Conservation (phyloP, 306 rosid genomes). For the Cucumis hystrix region DNA sequence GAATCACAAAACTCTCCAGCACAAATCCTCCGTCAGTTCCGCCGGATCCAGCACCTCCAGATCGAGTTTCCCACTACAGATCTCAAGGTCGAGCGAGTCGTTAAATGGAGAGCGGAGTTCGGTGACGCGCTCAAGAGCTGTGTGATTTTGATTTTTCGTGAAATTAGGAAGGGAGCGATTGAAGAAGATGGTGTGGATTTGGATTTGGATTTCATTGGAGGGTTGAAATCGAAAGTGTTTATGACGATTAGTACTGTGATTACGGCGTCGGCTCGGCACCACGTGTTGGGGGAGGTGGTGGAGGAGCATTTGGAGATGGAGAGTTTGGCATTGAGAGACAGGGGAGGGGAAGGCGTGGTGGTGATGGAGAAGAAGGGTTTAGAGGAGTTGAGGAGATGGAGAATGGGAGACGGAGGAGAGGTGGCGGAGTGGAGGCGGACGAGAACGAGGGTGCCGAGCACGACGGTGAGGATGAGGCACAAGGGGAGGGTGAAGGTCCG, state of each 20-base stretch:
- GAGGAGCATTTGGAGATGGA: constrained; percentile 18
- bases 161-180: background rate
- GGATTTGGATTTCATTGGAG: constrained; percentile 11
- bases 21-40: constrained; percentile 29
- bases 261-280: constrained; percentile 39
- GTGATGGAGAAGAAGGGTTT: constrained; percentile 21
- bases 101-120: constrained; percentile 36
- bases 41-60: constrained; percentile 13
- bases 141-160: constrained; percentile 25
- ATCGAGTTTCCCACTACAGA: constrained; percentile 30
- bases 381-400: constrained; percentile 10
- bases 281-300: constrained; percentile 23
- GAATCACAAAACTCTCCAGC: constrained; percentile 18
- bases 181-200: background rate
- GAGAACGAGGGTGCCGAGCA: constrained; percentile 30
- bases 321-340: constrained; percentile 19
- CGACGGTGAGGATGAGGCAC: constrained; percentile 34
- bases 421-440: constrained; percentile 7
- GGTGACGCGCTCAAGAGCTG: constrained; percentile 19
- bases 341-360: constrained; percentile 31
- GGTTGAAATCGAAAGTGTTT: constrained; percentile 27
- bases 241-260: constrained; percentile 31
- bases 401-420: background rate
- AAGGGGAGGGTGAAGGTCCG: constrained; percentile 16
- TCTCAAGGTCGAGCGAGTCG: constrained; percentile 14